These are phyloP conservation scores for Tetradesmus obliquus DNA, from an alignment of 139 green algal genomes.

Conservation along the genomic window DNA sequence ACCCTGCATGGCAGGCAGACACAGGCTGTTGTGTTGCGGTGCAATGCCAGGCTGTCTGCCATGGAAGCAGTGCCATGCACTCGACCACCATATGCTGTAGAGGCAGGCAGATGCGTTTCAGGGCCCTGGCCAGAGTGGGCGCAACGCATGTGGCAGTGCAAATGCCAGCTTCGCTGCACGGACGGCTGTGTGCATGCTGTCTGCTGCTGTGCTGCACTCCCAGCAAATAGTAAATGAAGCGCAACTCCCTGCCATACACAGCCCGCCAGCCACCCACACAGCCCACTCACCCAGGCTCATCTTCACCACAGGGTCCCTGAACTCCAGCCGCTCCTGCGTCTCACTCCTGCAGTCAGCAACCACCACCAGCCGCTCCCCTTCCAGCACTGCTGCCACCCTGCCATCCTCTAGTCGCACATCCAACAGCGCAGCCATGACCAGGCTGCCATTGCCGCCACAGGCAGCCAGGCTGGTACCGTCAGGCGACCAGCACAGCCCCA, in stretches of 20 bases:
- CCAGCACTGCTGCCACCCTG: slow-evolving; percentile 56
- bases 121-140: too few relatives aligned
- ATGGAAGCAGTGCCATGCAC: background rate
- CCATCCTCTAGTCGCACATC: slow-evolving; percentile 48
- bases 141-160: too few relatives aligned
- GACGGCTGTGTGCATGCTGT: too few relatives aligned
- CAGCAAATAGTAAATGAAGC: too few relatives aligned
- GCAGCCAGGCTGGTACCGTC: slow-evolving; percentile 79
- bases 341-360: slow-evolving; percentile 71
- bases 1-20: slow-evolving; percentile 52
- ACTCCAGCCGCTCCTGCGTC: slow-evolving; percentile 80
- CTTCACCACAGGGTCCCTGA: slow-evolving; percentile 81
- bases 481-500: slow-evolving; percentile 70
- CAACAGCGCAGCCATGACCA: slow-evolving; percentile 69
- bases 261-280: background rate
- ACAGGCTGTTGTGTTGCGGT: background rate
- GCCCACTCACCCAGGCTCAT: slow-evolving; percentile 67
- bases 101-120: too few relatives aligned
- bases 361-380: slow-evolving; percentile 50
- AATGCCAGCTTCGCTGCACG: too few relatives aligned
- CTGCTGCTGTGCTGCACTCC: too few relatives aligned
- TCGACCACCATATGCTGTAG: too few relatives aligned
- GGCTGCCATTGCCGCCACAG: slow-evolving; percentile 64
- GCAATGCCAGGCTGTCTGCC: background rate
- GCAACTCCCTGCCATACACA: background rate